Conservation (phyloP, 1,139 yeast genomes). For the Sugiyamaella paludigena region DNA sequence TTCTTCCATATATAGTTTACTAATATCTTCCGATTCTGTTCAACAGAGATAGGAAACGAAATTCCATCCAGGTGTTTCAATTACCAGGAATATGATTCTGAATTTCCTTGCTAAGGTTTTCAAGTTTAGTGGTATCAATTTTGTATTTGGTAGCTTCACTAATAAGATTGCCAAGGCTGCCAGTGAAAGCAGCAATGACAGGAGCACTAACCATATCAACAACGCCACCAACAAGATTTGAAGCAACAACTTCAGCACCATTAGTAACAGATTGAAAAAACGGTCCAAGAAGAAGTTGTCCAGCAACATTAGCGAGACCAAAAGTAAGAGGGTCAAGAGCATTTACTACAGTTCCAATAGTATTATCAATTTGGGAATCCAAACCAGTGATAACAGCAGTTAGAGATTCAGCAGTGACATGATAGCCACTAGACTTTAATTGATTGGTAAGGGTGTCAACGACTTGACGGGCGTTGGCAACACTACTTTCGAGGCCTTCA, state of each 20-base stretch:
- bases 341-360: slow-evolving; percentile 26
- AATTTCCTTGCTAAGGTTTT: slow-evolving; percentile 14
- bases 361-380: slow-evolving; percentile 31
- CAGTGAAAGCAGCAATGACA: slow-evolving; percentile 12
- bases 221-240: slow-evolving; percentile 27
- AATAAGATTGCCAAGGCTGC: slow-evolving; percentile 17
- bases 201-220: slow-evolving; percentile 18
- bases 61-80: too few species aligned
- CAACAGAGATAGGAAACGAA: too few species aligned
- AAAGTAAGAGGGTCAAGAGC: slow-evolving; percentile 29
- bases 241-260: slow-evolving; percentile 34
- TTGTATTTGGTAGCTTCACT: slow-evolving; percentile 19
- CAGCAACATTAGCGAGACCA: slow-evolving; percentile 29
- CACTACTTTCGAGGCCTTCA: slow-evolving; percentile 18
- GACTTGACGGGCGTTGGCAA: slow-evolving; percentile 26
- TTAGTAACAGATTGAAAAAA: slow-evolving; percentile 36
- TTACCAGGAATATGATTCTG: slow-evolving; percentile 9
- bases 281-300: slow-evolving; percentile 31
- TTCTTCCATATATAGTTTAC: too few species aligned
- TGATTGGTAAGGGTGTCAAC: slow-evolving; percentile 24
- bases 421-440: slow-evolving; percentile 22
- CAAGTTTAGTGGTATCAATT: slow-evolving; percentile 20
- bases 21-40: too few species aligned
- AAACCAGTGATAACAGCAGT: slow-evolving; percentile 31
- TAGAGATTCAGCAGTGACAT: slow-evolving; percentile 28